Conservation (phyloP, 2,329 filamentous ascomycete genomes). For the Cladosporium colombiae region DNA sequence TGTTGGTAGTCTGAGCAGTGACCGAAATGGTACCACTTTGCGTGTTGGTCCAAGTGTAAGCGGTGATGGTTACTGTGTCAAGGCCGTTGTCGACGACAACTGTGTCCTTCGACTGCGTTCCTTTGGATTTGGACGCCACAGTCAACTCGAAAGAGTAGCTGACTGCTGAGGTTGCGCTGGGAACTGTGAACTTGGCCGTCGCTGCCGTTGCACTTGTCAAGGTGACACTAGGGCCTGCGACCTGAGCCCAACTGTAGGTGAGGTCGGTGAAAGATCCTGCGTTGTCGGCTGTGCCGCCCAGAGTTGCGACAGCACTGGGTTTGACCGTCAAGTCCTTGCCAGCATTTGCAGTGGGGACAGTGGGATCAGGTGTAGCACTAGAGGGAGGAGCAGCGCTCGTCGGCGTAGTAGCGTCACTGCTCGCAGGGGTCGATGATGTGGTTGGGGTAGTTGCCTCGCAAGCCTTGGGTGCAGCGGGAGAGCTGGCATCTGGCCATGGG, state of each 20-base stretch:
- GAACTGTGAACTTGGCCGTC: slow-evolving; percentile 7
- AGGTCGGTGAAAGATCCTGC: slow-evolving; percentile 30
- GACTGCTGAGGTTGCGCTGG: background rate
- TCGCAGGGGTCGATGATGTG: slow-evolving; percentile 40
- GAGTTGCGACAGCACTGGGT: slow-evolving; percentile 27
- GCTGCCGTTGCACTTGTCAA: background rate
- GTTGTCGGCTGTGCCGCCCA: slow-evolving; percentile 36
- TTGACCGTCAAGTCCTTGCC: slow-evolving; percentile 28
- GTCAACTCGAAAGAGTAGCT: slow-evolving; percentile 17
- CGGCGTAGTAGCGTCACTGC: slow-evolving; percentile 27
- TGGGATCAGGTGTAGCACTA: slow-evolving; percentile 28
- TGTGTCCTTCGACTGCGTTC: slow-evolving; percentile 32
- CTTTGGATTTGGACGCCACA: slow-evolving; percentile 23
- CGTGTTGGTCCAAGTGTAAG: slow-evolving; percentile 37
- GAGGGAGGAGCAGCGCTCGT: slow-evolving; percentile 22
- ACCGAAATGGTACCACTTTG: slow-evolving; percentile 38
- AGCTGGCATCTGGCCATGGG: slow-evolving; percentile 23
- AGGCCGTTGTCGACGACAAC: slow-evolving; percentile 34
- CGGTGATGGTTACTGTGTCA: slow-evolving; percentile 38
- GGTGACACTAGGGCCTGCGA: slow-evolving; percentile 1
- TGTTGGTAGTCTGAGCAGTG: slow-evolving; percentile 38
- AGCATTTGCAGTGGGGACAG: slow-evolving; percentile 27
- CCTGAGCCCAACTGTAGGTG: slow-evolving; percentile 27
- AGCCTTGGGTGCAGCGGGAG: slow-evolving; percentile 32
- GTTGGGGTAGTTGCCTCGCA: slow-evolving; percentile 26